Evolutionary conservation across 2,329 filamentous ascomycete genomes (phyloP), one percentile per base, ranked within the genome.

Genomic region (Parastagonospora avenae): DNA sequence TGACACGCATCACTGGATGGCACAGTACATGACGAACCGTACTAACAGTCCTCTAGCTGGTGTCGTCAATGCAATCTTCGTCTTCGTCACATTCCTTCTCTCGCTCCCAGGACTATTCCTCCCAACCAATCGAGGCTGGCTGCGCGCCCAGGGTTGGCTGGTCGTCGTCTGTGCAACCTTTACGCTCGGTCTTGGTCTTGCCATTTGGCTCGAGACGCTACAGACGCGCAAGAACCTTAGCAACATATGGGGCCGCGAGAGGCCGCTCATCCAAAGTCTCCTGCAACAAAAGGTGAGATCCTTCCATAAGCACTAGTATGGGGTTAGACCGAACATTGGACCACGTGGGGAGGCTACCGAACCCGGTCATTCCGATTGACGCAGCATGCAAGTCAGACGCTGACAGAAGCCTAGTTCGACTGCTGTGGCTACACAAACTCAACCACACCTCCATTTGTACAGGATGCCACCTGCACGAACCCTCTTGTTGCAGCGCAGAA

Each of bases 381-480:
- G 53, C 42, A 36, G 39, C 50, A 55, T 54, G 38, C 38, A 28
- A 59, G 36, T 37, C 50, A 52, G 44, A 52, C 58, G 46, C 55
- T 61, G 50, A 65, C 60, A 57, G 5, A 63, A 29, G 16, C 42
- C 61, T 63, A 91, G 85, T 92, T 93, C 71, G 71, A 84, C 63
- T 94, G 90, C 83, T 94, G 90, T 64, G 90, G 90, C 55, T 94
- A 90, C 76, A 76, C 83, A 62, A 91, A 92, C 76, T 85, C 82
- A 71, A 88, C 86, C 4, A 81, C 84, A 10, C 88, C 88, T 9
- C 85, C 86, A 44, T 93, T 92, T 70, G 79, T 91, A 57, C 85
- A 83, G 48, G 87, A 92, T 64, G 59, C 72, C 5, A 84, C 81
- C 1, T 94, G 90, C 72, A 81, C 85, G 8, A 90, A 85, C 66